These are phyloP conservation scores for Wickerhamiella hasegawae DNA, from an alignment of 805 yeast genomes.

Conservation along the genomic window DNA sequence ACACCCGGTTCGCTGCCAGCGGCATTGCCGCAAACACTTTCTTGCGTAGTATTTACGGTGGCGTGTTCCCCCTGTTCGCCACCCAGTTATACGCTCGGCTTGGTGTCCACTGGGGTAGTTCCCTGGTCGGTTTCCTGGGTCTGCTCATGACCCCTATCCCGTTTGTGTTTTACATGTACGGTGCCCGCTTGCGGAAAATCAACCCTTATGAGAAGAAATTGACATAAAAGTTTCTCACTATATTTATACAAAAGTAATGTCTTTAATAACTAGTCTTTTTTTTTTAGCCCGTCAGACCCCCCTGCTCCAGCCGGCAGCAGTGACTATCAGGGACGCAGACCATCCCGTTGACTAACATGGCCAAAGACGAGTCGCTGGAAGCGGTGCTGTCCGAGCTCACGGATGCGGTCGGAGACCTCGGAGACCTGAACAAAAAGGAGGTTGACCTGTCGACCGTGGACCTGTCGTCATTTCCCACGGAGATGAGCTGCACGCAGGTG, in stretches of 20 bases:
- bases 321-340: too few relatives aligned
- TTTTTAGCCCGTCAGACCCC: too few relatives aligned
- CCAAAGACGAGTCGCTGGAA: conserved; percentile 5
- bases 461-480: conserved; percentile 20
- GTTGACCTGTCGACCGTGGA: background rate
- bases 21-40: conserved; percentile 51
- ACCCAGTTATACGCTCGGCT: conserved; percentile 34
- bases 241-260: too few relatives aligned
- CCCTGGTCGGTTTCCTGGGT: conserved; percentile 31
- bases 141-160: conserved; percentile 34
- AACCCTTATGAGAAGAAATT: conserved; percentile 11
- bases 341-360: too few relatives aligned
- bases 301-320: too few relatives aligned
- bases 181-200: conserved; percentile 18
- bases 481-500: conserved; percentile 67
- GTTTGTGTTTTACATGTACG: conserved; percentile 34
- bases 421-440: background rate
- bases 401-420: conserved; percentile 14
- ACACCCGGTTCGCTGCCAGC: conserved; percentile 42
- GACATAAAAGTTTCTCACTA: background rate
- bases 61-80: conserved; percentile 52
- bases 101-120: conserved; percentile 40
- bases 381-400: conserved; percentile 11
- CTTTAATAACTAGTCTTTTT: too few relatives aligned
- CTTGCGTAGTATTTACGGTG: conserved; percentile 38